Percentiles rank a stretch among this genome's conserved stretches.
These are phyloP conservation scores for Coprinopsis sp. DNA, from an alignment of 768 basidiomycete species.

Conservation along the genomic window DNA sequence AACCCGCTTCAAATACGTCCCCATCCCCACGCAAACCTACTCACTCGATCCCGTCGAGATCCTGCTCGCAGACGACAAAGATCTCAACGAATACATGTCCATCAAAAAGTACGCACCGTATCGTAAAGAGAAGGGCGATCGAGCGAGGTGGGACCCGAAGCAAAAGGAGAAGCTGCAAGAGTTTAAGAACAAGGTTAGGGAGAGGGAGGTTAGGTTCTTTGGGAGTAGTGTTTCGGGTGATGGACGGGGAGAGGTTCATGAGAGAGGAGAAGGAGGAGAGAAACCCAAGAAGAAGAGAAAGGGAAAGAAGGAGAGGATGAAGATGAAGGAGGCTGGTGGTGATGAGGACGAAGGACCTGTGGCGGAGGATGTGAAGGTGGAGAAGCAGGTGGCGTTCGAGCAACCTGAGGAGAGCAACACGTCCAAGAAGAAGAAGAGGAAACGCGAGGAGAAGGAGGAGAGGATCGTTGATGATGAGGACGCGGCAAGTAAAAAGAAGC, in stretches of 20 bases:
- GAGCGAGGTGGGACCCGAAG: constrained; percentile 54
- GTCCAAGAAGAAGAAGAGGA: constrained; percentile 28
- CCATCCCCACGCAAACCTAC: constrained; percentile 56
- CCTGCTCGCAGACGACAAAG: constrained; percentile 84
- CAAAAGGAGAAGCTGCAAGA: constrained; percentile 66
- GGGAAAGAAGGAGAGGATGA: constrained; percentile 33
- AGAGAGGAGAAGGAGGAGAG: constrained; percentile 15
- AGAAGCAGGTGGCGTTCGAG: constrained; percentile 22
- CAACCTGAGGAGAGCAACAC: constrained; percentile 17
- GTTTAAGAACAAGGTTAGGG: constrained; percentile 58
- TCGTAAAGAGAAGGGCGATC: constrained; percentile 45
- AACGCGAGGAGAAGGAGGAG: constrained; percentile 7
- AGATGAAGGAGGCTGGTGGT: constrained; percentile 15
- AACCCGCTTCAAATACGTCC: constrained; percentile 90
- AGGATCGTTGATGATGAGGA: background rate
- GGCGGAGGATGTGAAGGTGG: constrained; percentile 8
- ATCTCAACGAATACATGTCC: constrained; percentile 87
- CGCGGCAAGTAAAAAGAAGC: constrained; percentile 14
- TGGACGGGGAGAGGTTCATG: constrained; percentile 14
- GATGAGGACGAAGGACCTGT: constrained; percentile 14
- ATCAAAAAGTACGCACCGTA: constrained; percentile 93
- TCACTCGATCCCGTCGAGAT: constrained; percentile 82
- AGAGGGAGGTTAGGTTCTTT: constrained; percentile 29
- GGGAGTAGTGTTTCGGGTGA: constrained; percentile 9
- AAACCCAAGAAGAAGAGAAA: constrained; percentile 33